Conservation (phyloP, 2,329 filamentous ascomycete species). For the Colletotrichum liaoningense region DNA sequence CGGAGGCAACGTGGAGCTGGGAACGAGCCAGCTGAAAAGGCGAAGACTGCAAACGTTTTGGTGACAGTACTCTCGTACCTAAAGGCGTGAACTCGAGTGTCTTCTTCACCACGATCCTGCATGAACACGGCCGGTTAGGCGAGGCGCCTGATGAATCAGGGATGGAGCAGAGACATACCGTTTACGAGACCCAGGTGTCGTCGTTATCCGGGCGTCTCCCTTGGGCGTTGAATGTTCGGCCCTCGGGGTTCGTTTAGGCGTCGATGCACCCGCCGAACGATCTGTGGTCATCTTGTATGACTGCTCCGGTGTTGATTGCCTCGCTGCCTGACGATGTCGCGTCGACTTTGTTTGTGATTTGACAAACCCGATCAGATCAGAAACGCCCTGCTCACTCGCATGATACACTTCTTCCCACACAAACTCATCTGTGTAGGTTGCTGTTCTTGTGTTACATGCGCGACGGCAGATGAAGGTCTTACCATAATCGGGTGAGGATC, state of each 20-base stretch:
- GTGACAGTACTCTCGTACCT: constrained; percentile 86
- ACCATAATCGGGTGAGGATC: constrained; percentile 78
- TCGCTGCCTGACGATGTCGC: constrained; percentile 56
- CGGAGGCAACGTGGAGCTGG: constrained; percentile 91
- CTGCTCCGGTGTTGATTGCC: constrained; percentile 44
- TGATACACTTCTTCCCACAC: constrained; percentile 87
- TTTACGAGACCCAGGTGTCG: constrained; percentile 68
- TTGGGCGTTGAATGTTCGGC: constrained; percentile 33
- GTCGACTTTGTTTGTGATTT: constrained; percentile 79
- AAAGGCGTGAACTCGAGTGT: constrained; percentile 94
- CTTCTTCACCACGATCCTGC: constrained; percentile 79
- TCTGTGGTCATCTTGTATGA: constrained; percentile 43
- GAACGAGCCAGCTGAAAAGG: constrained; percentile 93
- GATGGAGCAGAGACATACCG: not conserved
- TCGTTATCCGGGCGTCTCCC: constrained; percentile 20
- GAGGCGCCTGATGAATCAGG: not conserved
- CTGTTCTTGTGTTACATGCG: constrained; percentile 89
- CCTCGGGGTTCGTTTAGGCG: constrained; percentile 32
- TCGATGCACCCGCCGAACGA: constrained; percentile 39
- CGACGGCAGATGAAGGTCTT: constrained; percentile 92
- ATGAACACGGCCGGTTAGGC: not conserved
- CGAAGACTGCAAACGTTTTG: constrained; percentile 79
- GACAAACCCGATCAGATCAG: constrained; percentile 73
- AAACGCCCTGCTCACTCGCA: constrained; percentile 73
- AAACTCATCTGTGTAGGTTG: constrained; percentile 93